phyloP scores from a whole-genome alignment of 1,139 yeast species.

The Geotrichum klebahnii region DNA sequence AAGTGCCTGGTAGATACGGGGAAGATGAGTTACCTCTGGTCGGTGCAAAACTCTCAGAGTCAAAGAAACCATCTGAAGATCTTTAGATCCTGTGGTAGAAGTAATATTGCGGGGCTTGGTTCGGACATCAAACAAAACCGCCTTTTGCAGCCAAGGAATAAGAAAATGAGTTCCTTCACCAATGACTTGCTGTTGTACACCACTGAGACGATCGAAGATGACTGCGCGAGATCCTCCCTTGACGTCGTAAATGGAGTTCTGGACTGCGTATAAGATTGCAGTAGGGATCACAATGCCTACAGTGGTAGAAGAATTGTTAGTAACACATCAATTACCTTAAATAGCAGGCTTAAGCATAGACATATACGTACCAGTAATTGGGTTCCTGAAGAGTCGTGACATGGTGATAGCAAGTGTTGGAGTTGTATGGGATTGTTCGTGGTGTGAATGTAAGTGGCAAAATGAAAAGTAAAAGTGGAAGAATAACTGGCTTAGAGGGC shows the following conservation, averaged over 20 bases:
- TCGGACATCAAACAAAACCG: conserved; percentile 85
- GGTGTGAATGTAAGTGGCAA: conserved; percentile 6
- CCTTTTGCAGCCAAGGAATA: conserved; percentile 93
- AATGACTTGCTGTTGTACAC: conserved; percentile 81
- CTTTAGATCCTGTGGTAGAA: conserved; percentile 95
- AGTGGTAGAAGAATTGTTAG: not conserved
- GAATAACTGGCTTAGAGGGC: not conserved
- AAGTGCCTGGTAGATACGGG: conserved; percentile 79
- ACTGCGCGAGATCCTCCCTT: conserved; percentile 96
- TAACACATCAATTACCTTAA: not conserved
- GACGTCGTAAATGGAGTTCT: conserved; percentile 62
- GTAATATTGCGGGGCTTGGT: conserved; percentile 87
- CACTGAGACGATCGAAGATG: conserved; percentile 83
- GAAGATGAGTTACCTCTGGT: conserved; percentile 81
- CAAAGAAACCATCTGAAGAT: conserved; percentile 89
- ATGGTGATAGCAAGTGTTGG: conserved; percentile 11
- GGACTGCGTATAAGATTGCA: conserved; percentile 29
- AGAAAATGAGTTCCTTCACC: conserved; percentile 97
- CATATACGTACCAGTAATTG: conserved; percentile 22
- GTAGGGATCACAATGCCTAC: conserved; percentile 34
- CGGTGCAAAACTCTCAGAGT: conserved; percentile 91
- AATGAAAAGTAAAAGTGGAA: not conserved
- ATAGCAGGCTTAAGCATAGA: not conserved
- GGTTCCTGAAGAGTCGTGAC: conserved; percentile 22
- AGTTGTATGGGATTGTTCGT: not conserved